phyloP scores from a whole-genome alignment of 768 basidiomycete genomes.

The Phallus indusiatus region DNA sequence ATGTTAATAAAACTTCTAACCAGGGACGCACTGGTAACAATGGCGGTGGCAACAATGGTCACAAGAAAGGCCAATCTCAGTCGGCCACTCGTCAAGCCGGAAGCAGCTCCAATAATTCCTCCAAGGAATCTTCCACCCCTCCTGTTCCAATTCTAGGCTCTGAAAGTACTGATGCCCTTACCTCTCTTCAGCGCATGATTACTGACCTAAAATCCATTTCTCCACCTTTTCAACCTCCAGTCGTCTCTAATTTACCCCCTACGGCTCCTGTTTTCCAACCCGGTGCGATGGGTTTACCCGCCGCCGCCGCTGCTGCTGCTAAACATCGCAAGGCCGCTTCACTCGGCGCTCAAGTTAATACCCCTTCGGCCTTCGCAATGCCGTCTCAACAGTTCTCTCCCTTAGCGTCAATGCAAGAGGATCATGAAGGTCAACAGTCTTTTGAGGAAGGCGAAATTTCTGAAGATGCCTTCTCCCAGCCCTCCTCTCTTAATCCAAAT shows the following conservation, averaged over 20 bases:
- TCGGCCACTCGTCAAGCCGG: constrained; percentile 39
- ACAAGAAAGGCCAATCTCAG: constrained; percentile 52
- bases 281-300: constrained; percentile 47
- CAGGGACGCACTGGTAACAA: constrained; percentile 22
- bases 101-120: constrained; percentile 30
- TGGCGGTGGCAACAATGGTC: constrained; percentile 33
- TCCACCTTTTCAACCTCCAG: constrained; percentile 39
- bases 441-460: constrained; percentile 75
- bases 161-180: constrained; percentile 72
- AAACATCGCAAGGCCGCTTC: constrained; percentile 81
- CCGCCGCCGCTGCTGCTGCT: constrained; percentile 30
- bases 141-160: constrained; percentile 37
- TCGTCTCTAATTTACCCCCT: constrained; percentile 38
- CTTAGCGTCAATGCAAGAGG: constrained; percentile 78
- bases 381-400: constrained; percentile 59
- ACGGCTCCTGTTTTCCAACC: constrained; percentile 74
- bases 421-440: constrained; percentile 50
- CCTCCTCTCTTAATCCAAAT: constrained; percentile 52
- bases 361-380: constrained; percentile 15
- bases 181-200: constrained; percentile 87
- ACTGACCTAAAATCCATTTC: constrained; percentile 86
- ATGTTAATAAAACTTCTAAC: constrained; percentile 3
- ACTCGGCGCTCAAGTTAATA: constrained; percentile 34
- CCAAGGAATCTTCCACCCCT: constrained; percentile 35
- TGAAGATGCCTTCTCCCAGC: constrained; percentile 51